Conservation (phyloP, 1,139 yeast species). For the Protomyces arabidopsidicola region DNA sequence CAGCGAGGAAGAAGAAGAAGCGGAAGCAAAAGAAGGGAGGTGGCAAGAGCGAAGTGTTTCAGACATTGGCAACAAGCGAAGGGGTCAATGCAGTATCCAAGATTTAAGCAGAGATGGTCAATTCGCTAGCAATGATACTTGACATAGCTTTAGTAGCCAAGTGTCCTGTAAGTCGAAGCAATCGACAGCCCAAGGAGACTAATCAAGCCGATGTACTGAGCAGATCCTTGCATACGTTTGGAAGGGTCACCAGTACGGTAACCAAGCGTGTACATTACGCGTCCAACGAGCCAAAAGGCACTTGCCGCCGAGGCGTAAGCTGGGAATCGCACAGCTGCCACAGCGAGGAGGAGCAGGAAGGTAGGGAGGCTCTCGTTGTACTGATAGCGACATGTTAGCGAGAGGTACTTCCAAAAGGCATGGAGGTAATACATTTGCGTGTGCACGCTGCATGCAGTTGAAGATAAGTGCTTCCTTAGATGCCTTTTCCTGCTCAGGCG, state of each 20-base stretch:
- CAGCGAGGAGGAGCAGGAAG: slow-evolving; percentile 8
- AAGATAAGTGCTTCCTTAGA: slow-evolving; percentile 1
- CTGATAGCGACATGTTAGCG: not conserved
- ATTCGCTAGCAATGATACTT: not conserved
- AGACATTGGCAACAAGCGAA: not conserved
- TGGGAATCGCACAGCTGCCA: slow-evolving; percentile 13
- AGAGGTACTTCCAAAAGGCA: not conserved
- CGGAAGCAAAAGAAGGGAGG: not conserved
- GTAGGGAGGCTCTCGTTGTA: slow-evolving; percentile 15
- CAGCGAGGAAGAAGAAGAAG: not conserved
- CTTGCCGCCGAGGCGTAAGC: slow-evolving; percentile 6
- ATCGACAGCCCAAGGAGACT: slow-evolving; percentile 9
- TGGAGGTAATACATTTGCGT: slow-evolving; percentile 7
- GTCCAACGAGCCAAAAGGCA: slow-evolving; percentile 17
- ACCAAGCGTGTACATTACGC: slow-evolving; percentile 21
- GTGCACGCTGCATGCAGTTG: slow-evolving; percentile 27
- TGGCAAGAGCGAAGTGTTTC: not conserved
- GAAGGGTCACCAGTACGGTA: slow-evolving; percentile 23
- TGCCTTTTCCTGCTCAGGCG: slow-evolving; percentile 13
- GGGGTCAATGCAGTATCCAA: not conserved
- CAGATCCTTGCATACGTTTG: slow-evolving; percentile 10
- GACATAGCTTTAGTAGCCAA: not conserved
- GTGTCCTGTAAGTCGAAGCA: slow-evolving; percentile 11
- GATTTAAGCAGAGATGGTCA: not conserved
- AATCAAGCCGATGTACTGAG: slow-evolving; percentile 18